Evolutionary conservation across 345 rosid genomes (phyloP).

Genomic region (Gossypium anomalum): DNA sequence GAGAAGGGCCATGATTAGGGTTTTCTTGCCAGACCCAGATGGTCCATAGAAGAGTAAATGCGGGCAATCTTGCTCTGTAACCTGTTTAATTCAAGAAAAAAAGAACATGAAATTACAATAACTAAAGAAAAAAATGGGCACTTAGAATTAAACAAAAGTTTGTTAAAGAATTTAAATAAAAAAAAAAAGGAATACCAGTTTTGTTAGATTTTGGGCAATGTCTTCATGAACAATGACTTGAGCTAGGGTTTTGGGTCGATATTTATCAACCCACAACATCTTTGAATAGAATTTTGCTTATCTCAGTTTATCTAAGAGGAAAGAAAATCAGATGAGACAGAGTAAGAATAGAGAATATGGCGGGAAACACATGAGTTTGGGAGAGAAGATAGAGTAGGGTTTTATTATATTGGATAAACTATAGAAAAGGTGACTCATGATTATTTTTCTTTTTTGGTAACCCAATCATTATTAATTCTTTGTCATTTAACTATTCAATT

Average conservation of each 20-base stretch:
- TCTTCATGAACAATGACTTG: slow-evolving; percentile 74
- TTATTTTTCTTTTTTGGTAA: too few relatives aligned
- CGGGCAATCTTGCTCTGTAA: slow-evolving; percentile 88
- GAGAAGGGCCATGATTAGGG: slow-evolving; percentile 88
- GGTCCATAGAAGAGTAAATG: slow-evolving; percentile 98
- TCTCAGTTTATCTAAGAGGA: neutral
- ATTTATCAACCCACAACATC: slow-evolving; percentile 99
- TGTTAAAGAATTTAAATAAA: neutral
- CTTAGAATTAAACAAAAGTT: neutral
- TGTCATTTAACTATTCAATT: too few relatives aligned
- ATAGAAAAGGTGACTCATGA: too few relatives aligned
- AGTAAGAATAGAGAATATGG: slow-evolving; percentile 5
- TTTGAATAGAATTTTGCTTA: slow-evolving; percentile 9
- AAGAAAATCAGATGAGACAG: neutral
- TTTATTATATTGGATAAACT: neutral
- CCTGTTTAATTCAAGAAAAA: slow-evolving; percentile 34
- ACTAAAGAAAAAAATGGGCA: slow-evolving; percentile 30
- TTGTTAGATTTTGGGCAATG: slow-evolving; percentile 78
- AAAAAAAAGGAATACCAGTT: slow-evolving; percentile 46
- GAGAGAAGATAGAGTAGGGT: neutral
- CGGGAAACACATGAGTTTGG: slow-evolving; percentile 16
- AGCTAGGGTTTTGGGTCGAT: slow-evolving; percentile 88
- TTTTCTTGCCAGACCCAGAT: slow-evolving; percentile 97
- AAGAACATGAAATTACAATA: slow-evolving; percentile 7
- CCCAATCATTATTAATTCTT: too few relatives aligned